phyloP scores from a whole-genome alignment of 1,284 basidiomycete species.

The Boletus smithii region DNA sequence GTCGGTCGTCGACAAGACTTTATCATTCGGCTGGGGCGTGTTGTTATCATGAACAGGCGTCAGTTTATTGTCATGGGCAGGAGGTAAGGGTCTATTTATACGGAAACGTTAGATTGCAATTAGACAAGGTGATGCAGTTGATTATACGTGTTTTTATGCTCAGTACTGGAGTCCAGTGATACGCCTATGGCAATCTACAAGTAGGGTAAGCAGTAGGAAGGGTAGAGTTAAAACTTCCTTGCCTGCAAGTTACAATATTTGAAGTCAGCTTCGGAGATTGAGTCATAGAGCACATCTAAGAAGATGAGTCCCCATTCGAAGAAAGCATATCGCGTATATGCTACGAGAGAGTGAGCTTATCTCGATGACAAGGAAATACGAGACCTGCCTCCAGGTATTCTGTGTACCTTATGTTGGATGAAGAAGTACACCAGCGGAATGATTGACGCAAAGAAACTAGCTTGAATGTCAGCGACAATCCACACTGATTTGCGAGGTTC shows the following conservation, averaged over 20 bases:
- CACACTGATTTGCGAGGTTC: conserved; percentile 15
- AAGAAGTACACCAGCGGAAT: conserved; percentile 82
- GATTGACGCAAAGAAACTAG: conserved; percentile 68
- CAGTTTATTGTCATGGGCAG: conserved; percentile 8
- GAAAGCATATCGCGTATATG: conserved; percentile 82
- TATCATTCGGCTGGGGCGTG: conserved; percentile 1
- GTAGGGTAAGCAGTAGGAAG: conserved; percentile 5
- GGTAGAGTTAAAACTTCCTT: neutral
- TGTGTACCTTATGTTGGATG: conserved; percentile 78
- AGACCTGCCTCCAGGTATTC: conserved; percentile 69
- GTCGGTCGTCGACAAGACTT: neutral
- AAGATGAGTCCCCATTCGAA: conserved; percentile 86
- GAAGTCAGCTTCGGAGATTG: conserved; percentile 63
- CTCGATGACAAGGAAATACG: neutral
- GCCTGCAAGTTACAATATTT: conserved; percentile 52
- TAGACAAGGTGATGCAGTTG: conserved; percentile 24
- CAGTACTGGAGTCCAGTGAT: conserved; percentile 23
- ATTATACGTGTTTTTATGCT: conserved; percentile 31
- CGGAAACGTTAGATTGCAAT: conserved; percentile 20
- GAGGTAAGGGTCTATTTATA: conserved; percentile 22
- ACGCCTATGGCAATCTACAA: conserved; percentile 30
- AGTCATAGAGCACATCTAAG: conserved; percentile 78
- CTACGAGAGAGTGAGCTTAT: conserved; percentile 37
- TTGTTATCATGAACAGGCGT: conserved; percentile 2
- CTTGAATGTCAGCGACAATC: conserved; percentile 8